Evolutionary conservation across 2,329 filamentous ascomycete species (phyloP).

Genomic region (Celoporthe dispersa): DNA sequence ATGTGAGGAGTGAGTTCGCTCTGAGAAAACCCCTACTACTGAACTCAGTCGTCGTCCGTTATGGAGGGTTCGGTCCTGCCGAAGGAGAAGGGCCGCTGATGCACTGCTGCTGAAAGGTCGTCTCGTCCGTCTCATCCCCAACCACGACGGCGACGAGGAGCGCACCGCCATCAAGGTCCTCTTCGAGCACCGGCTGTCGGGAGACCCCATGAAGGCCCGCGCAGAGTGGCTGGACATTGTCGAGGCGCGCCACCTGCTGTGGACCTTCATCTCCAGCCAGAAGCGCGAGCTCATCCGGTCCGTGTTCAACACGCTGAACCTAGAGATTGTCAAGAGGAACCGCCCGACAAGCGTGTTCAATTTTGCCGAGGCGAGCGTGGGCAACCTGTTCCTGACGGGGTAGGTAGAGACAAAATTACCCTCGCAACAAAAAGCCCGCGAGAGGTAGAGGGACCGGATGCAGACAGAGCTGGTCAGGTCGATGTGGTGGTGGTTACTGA

Average conservation of each 20-base stretch:
- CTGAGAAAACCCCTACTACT: not conserved
- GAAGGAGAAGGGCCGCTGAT: conserved; percentile 13
- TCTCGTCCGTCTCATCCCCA: conserved; percentile 87
- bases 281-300: conserved; percentile 79
- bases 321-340: conserved; percentile 78
- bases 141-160: conserved; percentile 62
- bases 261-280: conserved; percentile 70
- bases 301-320: conserved; percentile 75
- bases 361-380: conserved; percentile 75
- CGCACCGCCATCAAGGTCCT: conserved; percentile 77
- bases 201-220: conserved; percentile 63
- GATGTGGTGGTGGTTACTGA: not conserved
- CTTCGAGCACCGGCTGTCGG: conserved; percentile 84
- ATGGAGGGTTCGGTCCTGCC: not conserved
- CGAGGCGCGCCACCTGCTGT: conserved; percentile 78
- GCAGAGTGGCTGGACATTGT: conserved; percentile 88
- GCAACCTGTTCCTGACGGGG: conserved; percentile 82
- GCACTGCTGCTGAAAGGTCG: conserved; percentile 63
- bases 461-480: not conserved
- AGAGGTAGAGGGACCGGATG: too few species aligned
- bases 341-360: conserved; percentile 76
- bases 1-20: conserved; percentile 57
- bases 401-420: conserved; percentile 30
- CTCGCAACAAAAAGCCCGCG: too few species aligned
- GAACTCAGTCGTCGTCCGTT: too few species aligned